Evolutionary conservation across 805 yeast genomes (phyloP).

Genomic region (Kluyveromyces wickerhamii): DNA sequence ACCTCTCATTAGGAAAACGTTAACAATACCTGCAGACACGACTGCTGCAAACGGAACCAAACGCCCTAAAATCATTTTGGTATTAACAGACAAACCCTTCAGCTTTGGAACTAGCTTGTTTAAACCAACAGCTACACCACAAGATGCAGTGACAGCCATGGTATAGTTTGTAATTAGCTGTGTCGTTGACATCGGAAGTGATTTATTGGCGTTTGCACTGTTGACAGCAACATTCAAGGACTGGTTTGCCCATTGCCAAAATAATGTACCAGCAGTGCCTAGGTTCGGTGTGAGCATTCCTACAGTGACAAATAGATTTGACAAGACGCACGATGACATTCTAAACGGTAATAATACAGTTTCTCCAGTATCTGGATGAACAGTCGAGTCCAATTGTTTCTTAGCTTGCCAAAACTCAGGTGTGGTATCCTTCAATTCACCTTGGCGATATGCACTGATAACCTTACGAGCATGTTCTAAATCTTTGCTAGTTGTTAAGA

Average conservation of each 20-base stretch:
- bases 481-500: slow-evolving; percentile 60
- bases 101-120: slow-evolving; percentile 86
- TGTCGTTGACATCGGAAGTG: slow-evolving; percentile 75
- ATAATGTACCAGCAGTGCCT: slow-evolving; percentile 82
- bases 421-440: slow-evolving; percentile 54
- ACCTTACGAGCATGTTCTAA: slow-evolving; percentile 56
- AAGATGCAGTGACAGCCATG: slow-evolving; percentile 88
- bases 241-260: slow-evolving; percentile 98
- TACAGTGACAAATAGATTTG: slow-evolving; percentile 88
- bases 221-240: slow-evolving; percentile 94
- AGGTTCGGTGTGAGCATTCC: slow-evolving; percentile 97
- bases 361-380: slow-evolving; percentile 96
- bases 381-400: slow-evolving; percentile 77
- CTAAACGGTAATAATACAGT: slow-evolving; percentile 89
- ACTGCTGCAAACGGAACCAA: slow-evolving; percentile 98
- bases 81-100: slow-evolving; percentile 56
- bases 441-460: slow-evolving; percentile 67
- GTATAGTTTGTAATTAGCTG: slow-evolving; percentile 76
- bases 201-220: slow-evolving; percentile 91
- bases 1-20: slow-evolving; percentile 93
- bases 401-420: slow-evolving; percentile 88
- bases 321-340: slow-evolving; percentile 92
- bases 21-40: slow-evolving; percentile 92
- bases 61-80: slow-evolving; percentile 69
- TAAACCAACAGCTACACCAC: slow-evolving; percentile 91